These are phyloP conservation scores for Colletotrichum trifolii DNA, from an alignment of 2,329 filamentous ascomycete genomes.

Conservation along the genomic window DNA sequence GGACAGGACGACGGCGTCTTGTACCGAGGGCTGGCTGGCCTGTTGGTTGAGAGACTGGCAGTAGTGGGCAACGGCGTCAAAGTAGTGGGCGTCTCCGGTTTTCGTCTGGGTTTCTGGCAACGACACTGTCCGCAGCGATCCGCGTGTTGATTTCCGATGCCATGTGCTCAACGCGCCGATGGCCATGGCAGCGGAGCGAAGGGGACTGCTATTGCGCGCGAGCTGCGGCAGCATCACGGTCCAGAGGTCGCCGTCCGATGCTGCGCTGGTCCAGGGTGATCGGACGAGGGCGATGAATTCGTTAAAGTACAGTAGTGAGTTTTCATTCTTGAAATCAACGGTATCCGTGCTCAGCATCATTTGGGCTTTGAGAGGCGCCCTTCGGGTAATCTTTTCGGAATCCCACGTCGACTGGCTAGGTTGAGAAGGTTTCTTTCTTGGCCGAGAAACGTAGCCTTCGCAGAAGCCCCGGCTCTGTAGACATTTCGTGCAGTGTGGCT, in stretches of 20 bases:
- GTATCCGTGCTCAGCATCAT: constrained; percentile 33
- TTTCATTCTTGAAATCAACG: constrained; percentile 37
- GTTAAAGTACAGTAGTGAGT: constrained; percentile 41
- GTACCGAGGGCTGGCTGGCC: constrained; percentile 41
- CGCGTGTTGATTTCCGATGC: constrained; percentile 35
- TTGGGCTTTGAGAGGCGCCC: constrained; percentile 25
- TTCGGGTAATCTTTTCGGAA: constrained; percentile 29
- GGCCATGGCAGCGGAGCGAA: constrained; percentile 46
- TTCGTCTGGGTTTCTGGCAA: constrained; percentile 5
- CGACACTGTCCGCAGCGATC: constrained; percentile 29
- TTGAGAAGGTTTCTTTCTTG: constrained; percentile 34
- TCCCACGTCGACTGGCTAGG: constrained; percentile 41
- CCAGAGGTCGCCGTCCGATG: constrained; percentile 43
- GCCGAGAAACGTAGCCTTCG: constrained; percentile 32
- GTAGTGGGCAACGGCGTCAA: constrained; percentile 48
- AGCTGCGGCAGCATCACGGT: constrained; percentile 45
- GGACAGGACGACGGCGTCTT: constrained; percentile 46
- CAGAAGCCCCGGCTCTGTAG: constrained; percentile 32
- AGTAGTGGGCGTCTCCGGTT: constrained; percentile 42
- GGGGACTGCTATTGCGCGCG: constrained; percentile 40
- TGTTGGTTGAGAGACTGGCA: constrained; percentile 47
- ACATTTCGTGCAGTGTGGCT: constrained; percentile 37
- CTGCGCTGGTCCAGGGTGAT: constrained; percentile 44
- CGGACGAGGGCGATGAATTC: constrained; percentile 45
- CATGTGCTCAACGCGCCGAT: constrained; percentile 45